These are phyloP conservation scores for Pelargonium nanum DNA, from an alignment of 345 rosid genomes.

Conservation along the genomic window DNA sequence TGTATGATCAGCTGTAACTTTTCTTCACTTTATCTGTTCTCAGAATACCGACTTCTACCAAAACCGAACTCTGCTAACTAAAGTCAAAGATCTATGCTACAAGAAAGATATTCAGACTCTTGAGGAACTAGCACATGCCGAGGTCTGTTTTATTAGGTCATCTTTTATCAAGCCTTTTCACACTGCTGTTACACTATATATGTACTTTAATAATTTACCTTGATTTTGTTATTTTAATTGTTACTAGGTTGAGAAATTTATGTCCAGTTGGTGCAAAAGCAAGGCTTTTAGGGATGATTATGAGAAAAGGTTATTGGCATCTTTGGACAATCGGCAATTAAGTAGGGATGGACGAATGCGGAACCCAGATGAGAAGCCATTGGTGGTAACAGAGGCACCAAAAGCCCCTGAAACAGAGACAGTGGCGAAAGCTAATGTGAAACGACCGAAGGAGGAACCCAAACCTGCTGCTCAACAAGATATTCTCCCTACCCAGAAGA, in stretches of 20 bases:
- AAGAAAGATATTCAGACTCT: constrained; percentile 48
- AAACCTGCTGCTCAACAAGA: constrained; percentile 40
- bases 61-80: constrained; percentile 34
- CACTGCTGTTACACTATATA: background rate
- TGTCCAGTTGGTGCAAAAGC: constrained; percentile 56
- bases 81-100: constrained; percentile 56
- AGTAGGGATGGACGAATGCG: constrained; percentile 64
- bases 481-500: constrained; percentile 20
- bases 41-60: constrained; percentile 48
- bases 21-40: background rate
- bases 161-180: background rate
- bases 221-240: constrained; percentile 7
- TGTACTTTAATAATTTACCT: background rate
- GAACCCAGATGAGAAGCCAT: constrained; percentile 53
- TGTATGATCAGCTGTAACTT: background rate
- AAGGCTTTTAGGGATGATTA: constrained; percentile 82
- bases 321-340: constrained; percentile 50
- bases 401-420: constrained; percentile 26
- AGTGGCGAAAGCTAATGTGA: constrained; percentile 36
- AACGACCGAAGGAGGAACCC: constrained; percentile 51
- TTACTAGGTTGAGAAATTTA: constrained; percentile 62
- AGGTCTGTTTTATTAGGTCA: constrained; percentile 28
- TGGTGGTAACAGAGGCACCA: constrained; percentile 29
- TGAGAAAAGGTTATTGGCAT: constrained; percentile 51
- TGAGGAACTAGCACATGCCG: constrained; percentile 33